Evolutionary conservation across 1,139 yeast genomes (phyloP).

Genomic region (Nadsonia starkeyi-henricii): DNA sequence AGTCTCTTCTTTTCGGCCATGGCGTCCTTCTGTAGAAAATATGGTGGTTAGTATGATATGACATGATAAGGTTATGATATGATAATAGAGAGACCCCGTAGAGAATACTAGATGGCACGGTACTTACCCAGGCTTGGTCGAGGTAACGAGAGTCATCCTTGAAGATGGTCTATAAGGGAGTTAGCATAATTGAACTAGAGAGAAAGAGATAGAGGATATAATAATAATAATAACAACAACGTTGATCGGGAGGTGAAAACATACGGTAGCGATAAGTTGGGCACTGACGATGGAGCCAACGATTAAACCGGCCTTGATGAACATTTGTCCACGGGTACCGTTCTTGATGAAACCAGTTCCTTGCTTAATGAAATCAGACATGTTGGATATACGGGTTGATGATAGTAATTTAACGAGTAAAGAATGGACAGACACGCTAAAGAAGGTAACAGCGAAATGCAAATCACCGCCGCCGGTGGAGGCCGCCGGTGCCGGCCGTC

Average conservation of each 20-base stretch:
- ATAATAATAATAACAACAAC: too few relatives aligned
- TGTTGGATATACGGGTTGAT: neutral
- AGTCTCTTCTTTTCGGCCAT: neutral
- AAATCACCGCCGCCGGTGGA: too few relatives aligned
- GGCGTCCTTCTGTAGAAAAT: neutral
- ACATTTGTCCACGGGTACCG: neutral
- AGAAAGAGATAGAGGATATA: too few relatives aligned
- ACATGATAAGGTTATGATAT: too few relatives aligned
- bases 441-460: too few relatives aligned
- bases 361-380: neutral
- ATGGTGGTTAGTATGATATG: neutral
- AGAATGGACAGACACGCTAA: too few relatives aligned
- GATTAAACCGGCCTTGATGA: neutral
- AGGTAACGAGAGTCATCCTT: neutral
- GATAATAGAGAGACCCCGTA: too few relatives aligned
- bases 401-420: too few relatives aligned
- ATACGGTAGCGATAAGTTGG: neutral
- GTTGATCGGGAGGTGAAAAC: neutral
- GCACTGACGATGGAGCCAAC: neutral
- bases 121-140: neutral
- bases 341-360: neutral
- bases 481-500: too few relatives aligned
- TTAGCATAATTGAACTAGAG: too few relatives aligned
- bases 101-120: neutral
- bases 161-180: neutral